A percentile compares a stretch with the other conserved stretches of the same genome.
phyloP scores from a whole-genome alignment of 2,329 filamentous ascomycete species.

The Colletotrichum sp. region DNA sequence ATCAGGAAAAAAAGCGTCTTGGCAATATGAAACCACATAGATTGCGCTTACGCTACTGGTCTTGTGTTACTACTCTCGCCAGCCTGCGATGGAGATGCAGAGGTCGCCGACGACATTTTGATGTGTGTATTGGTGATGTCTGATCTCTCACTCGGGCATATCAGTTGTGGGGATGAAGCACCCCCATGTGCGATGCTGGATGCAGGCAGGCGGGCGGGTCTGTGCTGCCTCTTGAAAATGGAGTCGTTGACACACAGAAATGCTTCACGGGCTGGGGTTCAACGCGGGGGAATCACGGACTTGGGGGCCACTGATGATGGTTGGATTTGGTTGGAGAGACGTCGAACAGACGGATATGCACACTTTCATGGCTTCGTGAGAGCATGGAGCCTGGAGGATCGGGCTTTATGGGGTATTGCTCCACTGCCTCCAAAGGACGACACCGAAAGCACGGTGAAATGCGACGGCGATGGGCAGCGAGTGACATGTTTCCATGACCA shows the following conservation, averaged over 20 bases:
- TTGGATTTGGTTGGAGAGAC: not conserved
- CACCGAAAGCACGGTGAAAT: not conserved
- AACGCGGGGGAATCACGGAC: constrained; percentile 4
- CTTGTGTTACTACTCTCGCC: constrained; percentile 17
- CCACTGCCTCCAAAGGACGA: not conserved
- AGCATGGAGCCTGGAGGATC: not conserved
- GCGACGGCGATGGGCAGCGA: not conserved
- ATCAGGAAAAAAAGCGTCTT: not conserved
- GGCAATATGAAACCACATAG: not conserved
- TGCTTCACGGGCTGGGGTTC: not conserved
- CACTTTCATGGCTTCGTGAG: not conserved
- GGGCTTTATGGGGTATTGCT: not conserved
- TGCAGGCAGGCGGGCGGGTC: not conserved
- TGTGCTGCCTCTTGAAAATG: not conserved
- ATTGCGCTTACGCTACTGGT: constrained; percentile 31
- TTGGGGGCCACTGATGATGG: not conserved
- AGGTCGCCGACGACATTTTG: not conserved
- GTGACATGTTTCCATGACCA: not conserved
- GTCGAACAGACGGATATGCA: not conserved
- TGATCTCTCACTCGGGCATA: not conserved
- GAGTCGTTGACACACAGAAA: constrained; percentile 14
- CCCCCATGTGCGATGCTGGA: not conserved
- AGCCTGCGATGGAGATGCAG: not conserved
- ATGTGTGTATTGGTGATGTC: not conserved
- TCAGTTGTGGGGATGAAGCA: not conserved